Percentiles rank a stretch among this genome's conserved stretches.
Evolutionary conservation across 139 green algal genomes (phyloP).

Genomic region (Spirogloea muscicola): DNA sequence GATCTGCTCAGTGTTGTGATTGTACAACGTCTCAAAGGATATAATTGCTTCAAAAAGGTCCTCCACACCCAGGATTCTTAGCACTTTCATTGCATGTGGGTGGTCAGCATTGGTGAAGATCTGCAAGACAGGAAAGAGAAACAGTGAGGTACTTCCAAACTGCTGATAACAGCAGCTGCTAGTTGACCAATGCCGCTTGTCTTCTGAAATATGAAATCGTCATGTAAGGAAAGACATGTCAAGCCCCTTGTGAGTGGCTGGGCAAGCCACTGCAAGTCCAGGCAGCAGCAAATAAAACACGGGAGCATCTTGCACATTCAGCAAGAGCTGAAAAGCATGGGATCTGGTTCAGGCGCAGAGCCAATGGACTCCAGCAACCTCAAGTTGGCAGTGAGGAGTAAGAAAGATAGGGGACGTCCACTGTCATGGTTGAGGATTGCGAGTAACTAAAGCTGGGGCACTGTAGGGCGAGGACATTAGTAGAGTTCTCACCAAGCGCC

Average conservation of each 20-base stretch:
- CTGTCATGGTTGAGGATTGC: too few relatives aligned
- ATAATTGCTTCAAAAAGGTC: constrained; percentile 19
- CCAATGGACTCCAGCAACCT: neutral
- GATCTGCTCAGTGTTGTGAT: too few relatives aligned
- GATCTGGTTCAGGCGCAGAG: neutral
- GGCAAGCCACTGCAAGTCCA: neutral
- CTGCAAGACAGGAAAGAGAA: constrained; percentile 1
- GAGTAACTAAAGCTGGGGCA: too few relatives aligned
- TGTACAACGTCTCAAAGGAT: too few relatives aligned
- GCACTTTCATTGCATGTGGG: neutral
- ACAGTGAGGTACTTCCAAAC: too few relatives aligned
- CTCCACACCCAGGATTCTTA: constrained; percentile 14
- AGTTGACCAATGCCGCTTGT: too few relatives aligned
- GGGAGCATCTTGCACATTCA: neutral
- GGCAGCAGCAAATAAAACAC: neutral
- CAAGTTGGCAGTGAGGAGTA: neutral
- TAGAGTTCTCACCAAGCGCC: constrained; percentile 16
- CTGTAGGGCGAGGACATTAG: too few relatives aligned
- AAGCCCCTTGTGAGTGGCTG: neutral
- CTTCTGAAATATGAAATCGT: too few relatives aligned
- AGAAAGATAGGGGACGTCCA: constrained; percentile 1
- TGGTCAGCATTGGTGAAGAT: constrained; percentile 36
- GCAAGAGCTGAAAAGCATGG: neutral
- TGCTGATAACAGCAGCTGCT: too few relatives aligned
- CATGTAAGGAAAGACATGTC: too few relatives aligned